These are phyloP conservation scores for Polyporus tsugae DNA, from an alignment of 1,284 basidiomycete genomes.

Conservation along the genomic window DNA sequence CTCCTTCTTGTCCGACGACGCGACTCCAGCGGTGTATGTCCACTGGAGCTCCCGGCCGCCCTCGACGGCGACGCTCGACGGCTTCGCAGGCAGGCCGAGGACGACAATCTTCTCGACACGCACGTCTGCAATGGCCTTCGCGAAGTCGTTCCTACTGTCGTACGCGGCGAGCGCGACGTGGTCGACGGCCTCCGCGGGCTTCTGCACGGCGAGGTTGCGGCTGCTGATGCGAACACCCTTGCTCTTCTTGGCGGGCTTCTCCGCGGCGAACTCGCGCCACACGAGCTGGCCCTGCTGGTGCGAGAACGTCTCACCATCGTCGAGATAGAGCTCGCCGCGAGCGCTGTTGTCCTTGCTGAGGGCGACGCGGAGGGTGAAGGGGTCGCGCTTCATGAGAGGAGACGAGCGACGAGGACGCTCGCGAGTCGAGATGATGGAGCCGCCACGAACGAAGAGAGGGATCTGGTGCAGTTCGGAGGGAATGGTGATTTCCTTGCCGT, in stretches of 20 bases:
- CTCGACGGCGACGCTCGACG: conserved; percentile 62
- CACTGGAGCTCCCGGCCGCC: conserved; percentile 63
- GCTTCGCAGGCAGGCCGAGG: conserved; percentile 74
- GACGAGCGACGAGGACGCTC: conserved; percentile 90
- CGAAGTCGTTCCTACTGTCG: conserved; percentile 71
- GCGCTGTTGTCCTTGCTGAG: conserved; percentile 75
- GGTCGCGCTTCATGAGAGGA: conserved; percentile 89
- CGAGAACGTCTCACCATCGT: conserved; percentile 91
- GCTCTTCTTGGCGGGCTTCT: conserved; percentile 47
- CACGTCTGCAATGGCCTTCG: conserved; percentile 70
- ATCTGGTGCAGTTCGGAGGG: conserved; percentile 82
- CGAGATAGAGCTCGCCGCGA: conserved; percentile 90
- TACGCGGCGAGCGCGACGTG: conserved; percentile 58
- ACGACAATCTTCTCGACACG: conserved; percentile 85
- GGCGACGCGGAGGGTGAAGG: conserved; percentile 91
- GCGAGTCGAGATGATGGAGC: conserved; percentile 88
- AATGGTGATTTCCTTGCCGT: conserved; percentile 76
- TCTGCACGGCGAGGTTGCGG: conserved; percentile 58
- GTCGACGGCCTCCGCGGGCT: conserved; percentile 58
- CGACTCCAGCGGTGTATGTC: conserved; percentile 61
- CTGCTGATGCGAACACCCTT: conserved; percentile 61
- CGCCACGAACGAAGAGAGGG: conserved; percentile 92
- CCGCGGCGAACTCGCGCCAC: conserved; percentile 81
- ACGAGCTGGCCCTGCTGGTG: conserved; percentile 85
- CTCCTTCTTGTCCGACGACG: conserved; percentile 61